Evolutionary conservation across 345 rosid species (phyloP).

Genomic region (Pistacia vera): DNA sequence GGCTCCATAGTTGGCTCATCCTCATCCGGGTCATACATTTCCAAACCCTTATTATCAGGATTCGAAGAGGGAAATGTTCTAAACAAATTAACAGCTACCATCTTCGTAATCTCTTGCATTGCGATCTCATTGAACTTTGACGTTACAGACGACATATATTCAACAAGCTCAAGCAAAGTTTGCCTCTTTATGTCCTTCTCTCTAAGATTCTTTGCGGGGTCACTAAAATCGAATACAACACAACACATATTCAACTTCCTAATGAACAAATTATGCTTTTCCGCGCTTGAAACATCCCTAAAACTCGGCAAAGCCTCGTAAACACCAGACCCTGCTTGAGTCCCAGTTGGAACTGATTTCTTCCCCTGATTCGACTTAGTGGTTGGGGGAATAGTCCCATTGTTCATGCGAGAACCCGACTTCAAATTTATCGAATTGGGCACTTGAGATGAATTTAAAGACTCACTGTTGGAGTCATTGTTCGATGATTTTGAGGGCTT

Average conservation of each 20-base stretch:
- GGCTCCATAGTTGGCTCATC: constrained; percentile 64
- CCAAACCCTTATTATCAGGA: constrained; percentile 44
- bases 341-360: constrained; percentile 29
- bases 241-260: constrained; percentile 67
- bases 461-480: constrained; percentile 49
- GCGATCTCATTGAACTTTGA: constrained; percentile 53
- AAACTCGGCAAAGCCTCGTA: constrained; percentile 74
- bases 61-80: constrained; percentile 48
- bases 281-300: constrained; percentile 62
- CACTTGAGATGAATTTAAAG: constrained; percentile 40
- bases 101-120: constrained; percentile 59
- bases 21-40: constrained; percentile 57
- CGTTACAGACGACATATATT: constrained; percentile 54
- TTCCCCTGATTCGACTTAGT: constrained; percentile 49
- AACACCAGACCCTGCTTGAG: constrained; percentile 37
- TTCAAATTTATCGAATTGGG: constrained; percentile 40
- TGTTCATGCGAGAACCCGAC: constrained; percentile 43
- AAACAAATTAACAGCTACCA: constrained; percentile 56
- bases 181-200: constrained; percentile 86
- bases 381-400: constrained; percentile 40
- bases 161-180: constrained; percentile 73
- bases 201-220: constrained; percentile 58
- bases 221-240: constrained; percentile 67
- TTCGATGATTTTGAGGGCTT: constrained; percentile 68
- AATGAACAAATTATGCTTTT: constrained; percentile 66